phyloP scores from a whole-genome alignment of 2,329 filamentous ascomycete species.

The Sporothrix inflata region DNA sequence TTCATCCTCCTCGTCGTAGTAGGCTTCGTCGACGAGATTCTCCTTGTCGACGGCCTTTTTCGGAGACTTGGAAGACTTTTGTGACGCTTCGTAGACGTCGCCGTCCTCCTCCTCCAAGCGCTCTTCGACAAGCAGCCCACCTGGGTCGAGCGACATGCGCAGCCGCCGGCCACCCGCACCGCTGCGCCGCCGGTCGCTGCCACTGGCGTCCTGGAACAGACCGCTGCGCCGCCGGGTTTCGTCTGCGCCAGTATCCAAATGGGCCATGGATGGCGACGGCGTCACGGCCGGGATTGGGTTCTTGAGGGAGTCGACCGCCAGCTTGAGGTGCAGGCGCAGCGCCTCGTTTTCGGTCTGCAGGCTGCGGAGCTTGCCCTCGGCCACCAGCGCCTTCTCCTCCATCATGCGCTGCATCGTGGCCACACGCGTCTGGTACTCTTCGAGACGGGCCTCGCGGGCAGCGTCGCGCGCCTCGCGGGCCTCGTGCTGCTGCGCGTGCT shows the following conservation, averaged over 20 bases:
- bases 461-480: conserved; percentile 67
- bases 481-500: conserved; percentile 49
- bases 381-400: conserved; percentile 89
- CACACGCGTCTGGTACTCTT: conserved; percentile 93
- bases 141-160: conserved; percentile 31
- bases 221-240: conserved; percentile 22
- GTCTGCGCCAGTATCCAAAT: not conserved
- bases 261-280: conserved; percentile 38
- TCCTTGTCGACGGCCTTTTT: conserved; percentile 36
- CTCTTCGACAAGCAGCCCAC: conserved; percentile 28
- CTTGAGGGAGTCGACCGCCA: conserved; percentile 83
- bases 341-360: conserved; percentile 90
- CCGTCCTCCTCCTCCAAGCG: conserved; percentile 24
- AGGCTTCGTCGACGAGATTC: conserved; percentile 36
- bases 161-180: conserved; percentile 22
- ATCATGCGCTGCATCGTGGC: conserved; percentile 89
- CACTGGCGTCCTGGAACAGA: conserved; percentile 23
- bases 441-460: conserved; percentile 75
- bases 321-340: conserved; percentile 80
- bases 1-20: conserved; percentile 38
- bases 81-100: conserved; percentile 39
- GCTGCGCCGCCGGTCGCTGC: conserved; percentile 31
- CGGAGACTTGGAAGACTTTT: conserved; percentile 35
- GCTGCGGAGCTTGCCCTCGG: conserved; percentile 90
- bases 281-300: conserved; percentile 78